These are phyloP conservation scores for Xerocomus brunneocitrinus DNA, from an alignment of 768 basidiomycete genomes.

Conservation along the genomic window DNA sequence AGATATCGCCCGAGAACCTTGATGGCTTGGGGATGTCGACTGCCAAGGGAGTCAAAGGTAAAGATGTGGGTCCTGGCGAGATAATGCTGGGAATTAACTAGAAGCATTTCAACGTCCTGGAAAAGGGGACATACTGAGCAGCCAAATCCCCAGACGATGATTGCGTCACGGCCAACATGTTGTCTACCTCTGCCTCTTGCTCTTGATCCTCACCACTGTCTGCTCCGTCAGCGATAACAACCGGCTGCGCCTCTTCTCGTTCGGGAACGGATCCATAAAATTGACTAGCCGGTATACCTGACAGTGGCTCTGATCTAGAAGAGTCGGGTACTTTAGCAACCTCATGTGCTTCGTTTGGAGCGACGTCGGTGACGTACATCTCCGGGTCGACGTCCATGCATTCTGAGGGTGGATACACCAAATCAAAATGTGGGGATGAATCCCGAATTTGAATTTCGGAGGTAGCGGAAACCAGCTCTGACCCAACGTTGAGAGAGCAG, in stretches of 20 bases:
- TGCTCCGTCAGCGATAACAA: slow-evolving; percentile 19
- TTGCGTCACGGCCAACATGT: slow-evolving; percentile 26
- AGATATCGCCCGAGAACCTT: slow-evolving; percentile 67
- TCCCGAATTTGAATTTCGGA: slow-evolving; percentile 10
- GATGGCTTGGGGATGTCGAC: slow-evolving; percentile 60
- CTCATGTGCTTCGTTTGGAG: not conserved
- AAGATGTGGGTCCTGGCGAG: slow-evolving; percentile 68
- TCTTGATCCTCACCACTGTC: slow-evolving; percentile 27
- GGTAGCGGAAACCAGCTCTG: slow-evolving; percentile 5
- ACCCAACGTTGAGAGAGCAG: slow-evolving; percentile 12
- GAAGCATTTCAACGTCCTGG: not conserved
- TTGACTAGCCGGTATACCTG: slow-evolving; percentile 13
- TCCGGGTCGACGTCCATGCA: slow-evolving; percentile 26
- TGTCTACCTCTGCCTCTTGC: slow-evolving; percentile 31
- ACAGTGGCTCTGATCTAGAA: slow-evolving; percentile 5
- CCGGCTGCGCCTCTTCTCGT: not conserved
- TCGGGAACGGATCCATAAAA: slow-evolving; percentile 20
- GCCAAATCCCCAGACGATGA: slow-evolving; percentile 11
- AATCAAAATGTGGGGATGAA: slow-evolving; percentile 6
- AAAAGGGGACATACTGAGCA: slow-evolving; percentile 18
- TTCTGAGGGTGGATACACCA: slow-evolving; percentile 20
- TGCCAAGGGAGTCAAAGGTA: slow-evolving; percentile 85
- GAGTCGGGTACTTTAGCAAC: not conserved
- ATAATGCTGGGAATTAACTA: not conserved
- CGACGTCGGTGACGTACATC: not conserved